Percentiles rank a stretch among this genome's conserved stretches.
phyloP scores from a whole-genome alignment of 2,329 filamentous ascomycete genomes.

The Fusarium chaquense region DNA sequence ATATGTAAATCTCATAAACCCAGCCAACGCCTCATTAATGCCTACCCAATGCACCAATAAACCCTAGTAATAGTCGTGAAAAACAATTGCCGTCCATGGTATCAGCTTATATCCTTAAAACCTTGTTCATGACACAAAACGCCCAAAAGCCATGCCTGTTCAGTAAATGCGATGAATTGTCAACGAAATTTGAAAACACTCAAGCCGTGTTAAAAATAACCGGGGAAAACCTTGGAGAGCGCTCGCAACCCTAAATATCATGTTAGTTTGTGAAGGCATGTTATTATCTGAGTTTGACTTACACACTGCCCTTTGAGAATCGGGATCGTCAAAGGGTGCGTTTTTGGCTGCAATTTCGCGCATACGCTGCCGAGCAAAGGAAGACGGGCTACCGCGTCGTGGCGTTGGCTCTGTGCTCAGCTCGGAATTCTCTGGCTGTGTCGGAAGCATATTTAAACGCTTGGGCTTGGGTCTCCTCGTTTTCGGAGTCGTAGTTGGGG shows the following conservation, averaged over 20 bases:
- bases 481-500: conserved; percentile 35
- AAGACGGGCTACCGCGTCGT: conserved; percentile 58
- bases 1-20: conserved; percentile 25
- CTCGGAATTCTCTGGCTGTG: conserved; percentile 54
- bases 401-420: conserved; percentile 44
- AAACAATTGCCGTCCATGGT: conserved; percentile 29
- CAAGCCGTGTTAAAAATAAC: conserved; percentile 47
- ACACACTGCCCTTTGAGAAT: conserved; percentile 56
- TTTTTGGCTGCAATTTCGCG: conserved; percentile 58
- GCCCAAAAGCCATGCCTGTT: conserved; percentile 48
- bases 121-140: conserved; percentile 41
- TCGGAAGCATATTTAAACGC: conserved; percentile 52
- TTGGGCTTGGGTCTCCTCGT: conserved; percentile 49
- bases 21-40: conserved; percentile 39
- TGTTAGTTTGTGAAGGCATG: conserved; percentile 27
- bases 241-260: conserved; percentile 56
- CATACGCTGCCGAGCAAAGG: conserved; percentile 59
- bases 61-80: conserved; percentile 23
- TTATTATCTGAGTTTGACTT: conserved; percentile 38
- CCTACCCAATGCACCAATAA: conserved; percentile 34
- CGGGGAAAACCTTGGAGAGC: conserved; percentile 59
- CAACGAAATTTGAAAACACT: conserved; percentile 19
- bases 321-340: conserved; percentile 59
- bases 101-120: conserved; percentile 33
- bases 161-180: conserved; percentile 34